These are phyloP conservation scores for Olyra latifolia DNA, from an alignment of 176 grass and related monocot species.

Conservation along the genomic window DNA sequence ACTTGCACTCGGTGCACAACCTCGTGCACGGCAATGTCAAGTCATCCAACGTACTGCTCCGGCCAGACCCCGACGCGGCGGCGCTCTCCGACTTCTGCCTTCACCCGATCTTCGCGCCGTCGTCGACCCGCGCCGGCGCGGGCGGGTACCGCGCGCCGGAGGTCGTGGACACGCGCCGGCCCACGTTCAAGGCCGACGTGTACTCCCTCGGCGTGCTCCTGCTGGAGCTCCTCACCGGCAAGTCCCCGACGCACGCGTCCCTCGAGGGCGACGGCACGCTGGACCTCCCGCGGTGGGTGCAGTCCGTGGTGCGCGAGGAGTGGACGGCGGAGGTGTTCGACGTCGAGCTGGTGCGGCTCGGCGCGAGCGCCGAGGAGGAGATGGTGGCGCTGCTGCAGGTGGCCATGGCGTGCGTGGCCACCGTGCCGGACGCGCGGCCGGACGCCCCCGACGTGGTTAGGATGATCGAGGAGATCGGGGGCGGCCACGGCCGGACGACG, in stretches of 20 bases:
- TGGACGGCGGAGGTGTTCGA: slow-evolving; percentile 99
- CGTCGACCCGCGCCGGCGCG: slow-evolving; percentile 35
- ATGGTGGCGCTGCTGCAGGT: slow-evolving; percentile 97
- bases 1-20: slow-evolving; percentile 66
- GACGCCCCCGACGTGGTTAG: slow-evolving; percentile 64
- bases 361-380: slow-evolving; percentile 90
- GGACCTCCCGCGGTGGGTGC: slow-evolving; percentile 94
- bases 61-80: slow-evolving; percentile 64
- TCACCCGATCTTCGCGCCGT: slow-evolving; percentile 64
- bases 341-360: slow-evolving; percentile 85
- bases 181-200: slow-evolving; percentile 80
- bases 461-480: slow-evolving; percentile 88
- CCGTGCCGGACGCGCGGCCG: slow-evolving; percentile 76
- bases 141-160: slow-evolving; percentile 90
- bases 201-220: slow-evolving; percentile 92
- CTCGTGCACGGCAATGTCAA: slow-evolving; percentile 87
- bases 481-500: slow-evolving; percentile 47
- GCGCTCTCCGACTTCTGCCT: slow-evolving; percentile 74
- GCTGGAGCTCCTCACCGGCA: slow-evolving; percentile 88
- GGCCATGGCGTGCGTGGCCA: slow-evolving; percentile 91
- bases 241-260: slow-evolving; percentile 73
- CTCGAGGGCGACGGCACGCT: slow-evolving; percentile 78
- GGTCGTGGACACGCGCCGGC: slow-evolving; percentile 72
- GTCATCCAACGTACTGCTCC: slow-evolving; percentile 92
- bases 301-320: slow-evolving; percentile 96